Evolutionary conservation across 306 rosid genomes (phyloP).

Genomic region (Medicago lupulina): DNA sequence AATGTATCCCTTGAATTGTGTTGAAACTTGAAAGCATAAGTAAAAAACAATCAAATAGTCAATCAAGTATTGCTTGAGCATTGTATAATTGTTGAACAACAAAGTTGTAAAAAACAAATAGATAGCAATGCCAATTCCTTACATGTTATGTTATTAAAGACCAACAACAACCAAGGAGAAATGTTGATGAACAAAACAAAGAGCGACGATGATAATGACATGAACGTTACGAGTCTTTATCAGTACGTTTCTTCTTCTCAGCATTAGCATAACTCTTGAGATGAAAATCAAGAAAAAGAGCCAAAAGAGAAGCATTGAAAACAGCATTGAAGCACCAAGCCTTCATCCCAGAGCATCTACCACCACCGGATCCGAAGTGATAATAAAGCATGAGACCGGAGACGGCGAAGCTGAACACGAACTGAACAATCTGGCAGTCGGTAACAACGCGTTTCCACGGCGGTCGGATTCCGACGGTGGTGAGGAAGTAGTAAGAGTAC

Average conservation of each 20-base stretch:
- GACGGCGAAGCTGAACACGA: constrained; percentile 71
- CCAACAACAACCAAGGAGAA: no score
- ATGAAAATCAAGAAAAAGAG: constrained; percentile 75
- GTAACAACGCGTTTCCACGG: constrained; percentile 84
- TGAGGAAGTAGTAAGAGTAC: constrained; percentile 79
- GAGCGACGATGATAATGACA: no score
- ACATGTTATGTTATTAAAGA: no score
- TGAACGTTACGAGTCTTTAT: no score
- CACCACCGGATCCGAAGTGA: constrained; percentile 61
- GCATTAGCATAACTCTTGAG: constrained; percentile 58
- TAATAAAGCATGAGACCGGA: constrained; percentile 63
- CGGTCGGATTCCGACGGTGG: constrained; percentile 65
- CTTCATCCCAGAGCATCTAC: constrained; percentile 78
- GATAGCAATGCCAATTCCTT: no score
- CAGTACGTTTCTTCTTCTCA: background rate
- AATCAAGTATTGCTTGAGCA: no score
- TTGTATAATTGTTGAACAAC: no score
- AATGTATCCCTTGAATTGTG: no score
- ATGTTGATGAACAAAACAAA: no score
- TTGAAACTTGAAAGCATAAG: no score
- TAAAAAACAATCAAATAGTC: no score
- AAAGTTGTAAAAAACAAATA: no score
- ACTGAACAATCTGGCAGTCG: constrained; percentile 80
- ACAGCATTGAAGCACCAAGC: constrained; percentile 86
- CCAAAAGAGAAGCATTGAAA: constrained; percentile 78